phyloP scores from a whole-genome alignment of 2,329 filamentous ascomycete genomes.

The Aspergillus luchuensis region DNA sequence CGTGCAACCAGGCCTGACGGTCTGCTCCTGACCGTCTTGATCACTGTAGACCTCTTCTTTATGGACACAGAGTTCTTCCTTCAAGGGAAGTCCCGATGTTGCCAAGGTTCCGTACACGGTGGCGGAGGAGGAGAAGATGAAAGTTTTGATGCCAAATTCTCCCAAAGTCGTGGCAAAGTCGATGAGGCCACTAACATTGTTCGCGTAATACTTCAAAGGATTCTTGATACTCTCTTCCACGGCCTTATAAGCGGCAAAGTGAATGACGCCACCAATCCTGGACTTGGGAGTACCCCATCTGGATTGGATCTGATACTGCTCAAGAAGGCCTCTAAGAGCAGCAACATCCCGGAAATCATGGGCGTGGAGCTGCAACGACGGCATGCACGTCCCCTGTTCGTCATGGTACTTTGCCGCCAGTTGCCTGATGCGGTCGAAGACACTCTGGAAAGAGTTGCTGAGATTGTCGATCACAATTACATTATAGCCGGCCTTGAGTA shows the following conservation, averaged over 20 bases:
- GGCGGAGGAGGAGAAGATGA: constrained; percentile 69
- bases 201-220: constrained; percentile 66
- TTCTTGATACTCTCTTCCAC: constrained; percentile 64
- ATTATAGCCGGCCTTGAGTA: constrained; percentile 45
- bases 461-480: constrained; percentile 47
- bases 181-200: constrained; percentile 67
- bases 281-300: constrained; percentile 46
- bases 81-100: constrained; percentile 53
- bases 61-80: constrained; percentile 60
- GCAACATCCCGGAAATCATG: constrained; percentile 52
- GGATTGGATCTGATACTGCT: constrained; percentile 42
- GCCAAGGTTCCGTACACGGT: constrained; percentile 65
- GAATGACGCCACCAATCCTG: constrained; percentile 64
- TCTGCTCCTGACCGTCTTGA: constrained; percentile 46
- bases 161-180: constrained; percentile 60
- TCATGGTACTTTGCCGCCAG: constrained; percentile 41
- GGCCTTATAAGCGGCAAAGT: constrained; percentile 69
- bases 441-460: constrained; percentile 42
- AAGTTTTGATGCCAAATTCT: constrained; percentile 63
- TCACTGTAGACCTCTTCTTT: constrained; percentile 50
- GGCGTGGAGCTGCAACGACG: constrained; percentile 49
- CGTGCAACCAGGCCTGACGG: constrained; percentile 52
- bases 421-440: constrained; percentile 38
- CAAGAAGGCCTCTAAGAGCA: constrained; percentile 47
- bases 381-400: constrained; percentile 43